phyloP scores from a whole-genome alignment of 305 asterid species.

The Fraxinus latifolia region DNA sequence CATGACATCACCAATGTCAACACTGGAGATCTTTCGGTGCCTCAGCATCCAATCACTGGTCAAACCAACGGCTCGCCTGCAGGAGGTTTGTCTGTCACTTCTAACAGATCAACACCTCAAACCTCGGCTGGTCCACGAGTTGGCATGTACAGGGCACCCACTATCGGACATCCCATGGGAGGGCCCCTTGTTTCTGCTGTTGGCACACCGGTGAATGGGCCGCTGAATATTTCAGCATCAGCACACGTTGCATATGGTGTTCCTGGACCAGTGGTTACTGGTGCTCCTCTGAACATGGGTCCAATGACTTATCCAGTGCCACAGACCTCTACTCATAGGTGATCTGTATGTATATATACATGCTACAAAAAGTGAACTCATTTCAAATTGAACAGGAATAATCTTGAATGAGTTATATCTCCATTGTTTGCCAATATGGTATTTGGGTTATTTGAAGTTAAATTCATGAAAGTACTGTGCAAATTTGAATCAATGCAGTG shows the following conservation, averaged over 20 bases:
- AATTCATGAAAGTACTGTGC: neutral
- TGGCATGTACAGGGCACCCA: constrained; percentile 47
- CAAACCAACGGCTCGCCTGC: constrained; percentile 43
- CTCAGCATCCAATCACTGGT: constrained; percentile 84
- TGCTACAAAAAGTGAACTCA: neutral
- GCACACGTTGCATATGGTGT: constrained; percentile 52
- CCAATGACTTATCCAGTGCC: constrained; percentile 39
- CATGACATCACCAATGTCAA: constrained; percentile 77
- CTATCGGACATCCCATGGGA: constrained; percentile 67
- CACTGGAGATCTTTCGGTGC: constrained; percentile 52
- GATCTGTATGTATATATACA: neutral
- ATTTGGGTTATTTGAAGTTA: neutral
- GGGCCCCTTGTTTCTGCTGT: constrained; percentile 69
- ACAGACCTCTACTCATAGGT: constrained; percentile 15
- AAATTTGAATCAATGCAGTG: neutral
- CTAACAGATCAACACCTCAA: constrained; percentile 41
- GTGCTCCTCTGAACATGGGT: constrained; percentile 46
- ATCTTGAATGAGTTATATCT: neutral
- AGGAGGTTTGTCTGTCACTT: constrained; percentile 40
- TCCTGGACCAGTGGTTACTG: constrained; percentile 35
- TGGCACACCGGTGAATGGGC: constrained; percentile 50
- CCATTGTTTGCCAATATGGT: neutral
- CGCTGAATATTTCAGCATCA: constrained; percentile 44
- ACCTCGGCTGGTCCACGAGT: constrained; percentile 35
- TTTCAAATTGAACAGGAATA: neutral